Evolutionary conservation across 2,329 filamentous ascomycete species (phyloP), one percentile per base, ranked within the genome.

Genomic region (Bertia moriformis): DNA sequence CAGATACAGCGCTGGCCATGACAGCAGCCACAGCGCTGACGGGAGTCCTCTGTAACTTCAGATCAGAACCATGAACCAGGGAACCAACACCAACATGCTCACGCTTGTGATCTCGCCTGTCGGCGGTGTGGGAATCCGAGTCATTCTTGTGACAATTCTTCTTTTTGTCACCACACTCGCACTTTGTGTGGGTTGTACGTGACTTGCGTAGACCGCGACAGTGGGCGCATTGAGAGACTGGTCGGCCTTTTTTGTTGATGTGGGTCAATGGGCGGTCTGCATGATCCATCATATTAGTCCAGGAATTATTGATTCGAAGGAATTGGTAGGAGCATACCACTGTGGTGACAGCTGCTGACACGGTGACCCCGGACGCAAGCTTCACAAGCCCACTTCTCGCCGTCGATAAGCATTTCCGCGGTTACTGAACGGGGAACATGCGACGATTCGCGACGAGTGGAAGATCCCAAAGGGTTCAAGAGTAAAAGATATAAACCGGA

Each of bases 351-450:
- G 59, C 91, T 94, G 80, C 88, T 96, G 58, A 98, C 91, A 58
- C 91, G 85, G 68, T 98, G 91, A 57, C 91, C 91, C 63, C 91
- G 83, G 59, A 98, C 87, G 67, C 91, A 98, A 65, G 88, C 88
- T 67, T 93, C 85, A 71, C 89, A 96, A 63, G 89, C 89, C 69
- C 77, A 96, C 70, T 96, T 96, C 69, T 94, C 86, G 62, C 89
- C 89, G 71, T 94, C 79, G 60, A 88, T 83, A 59, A 88, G 71
- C 83, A 88, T 88, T 15, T 7, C 32, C 10, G 15, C 7, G 22
- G 10, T 35, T 35, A 35, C 32, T 35, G 32, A 18, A 15, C 7
- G 12, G 32, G 7, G 17, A 10, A 35, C 32, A 35, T 35, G 32
- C 32, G 32, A 35, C 15, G 32, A 35, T 7, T 35, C 32, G 32